Conservation (phyloP, 2,329 filamentous ascomycete species). For the Fusarium sp. region DNA sequence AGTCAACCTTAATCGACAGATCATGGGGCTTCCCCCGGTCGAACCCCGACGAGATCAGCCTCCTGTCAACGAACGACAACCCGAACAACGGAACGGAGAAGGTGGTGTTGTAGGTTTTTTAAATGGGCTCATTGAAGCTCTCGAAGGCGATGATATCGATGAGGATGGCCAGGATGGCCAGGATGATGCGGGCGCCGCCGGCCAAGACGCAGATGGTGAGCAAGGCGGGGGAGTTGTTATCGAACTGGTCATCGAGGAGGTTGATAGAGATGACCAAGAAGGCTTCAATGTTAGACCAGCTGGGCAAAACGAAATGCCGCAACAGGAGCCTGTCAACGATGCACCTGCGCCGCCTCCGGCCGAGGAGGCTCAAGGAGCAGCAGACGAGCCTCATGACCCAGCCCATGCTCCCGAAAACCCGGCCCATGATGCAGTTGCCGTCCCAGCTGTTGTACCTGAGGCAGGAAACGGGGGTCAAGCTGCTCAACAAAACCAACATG, state of each 20-base stretch:
- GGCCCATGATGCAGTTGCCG: neutral
- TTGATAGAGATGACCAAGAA: slow-evolving; percentile 58
- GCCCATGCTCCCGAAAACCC: slow-evolving; percentile 1
- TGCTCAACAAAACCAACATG: slow-evolving; percentile 42
- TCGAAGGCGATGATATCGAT: slow-evolving; percentile 51
- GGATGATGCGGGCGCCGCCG: slow-evolving; percentile 34
- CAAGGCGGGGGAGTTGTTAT: slow-evolving; percentile 49
- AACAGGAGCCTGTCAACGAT: slow-evolving; percentile 5
- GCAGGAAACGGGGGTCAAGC: slow-evolving; percentile 8
- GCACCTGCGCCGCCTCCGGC: neutral
- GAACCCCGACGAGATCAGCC: slow-evolving; percentile 42
- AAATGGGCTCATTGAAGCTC: slow-evolving; percentile 52
- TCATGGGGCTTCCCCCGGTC: slow-evolving; percentile 55
- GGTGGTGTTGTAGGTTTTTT: slow-evolving; percentile 53
- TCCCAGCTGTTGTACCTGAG: neutral
- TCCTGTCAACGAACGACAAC: slow-evolving; percentile 26
- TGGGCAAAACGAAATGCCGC: slow-evolving; percentile 25
- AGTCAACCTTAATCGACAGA: slow-evolving; percentile 59
- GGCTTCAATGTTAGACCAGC: slow-evolving; percentile 40
- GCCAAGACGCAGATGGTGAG: slow-evolving; percentile 34
- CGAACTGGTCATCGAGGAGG: slow-evolving; percentile 51
- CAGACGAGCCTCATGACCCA: neutral
- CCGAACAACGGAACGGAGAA: slow-evolving; percentile 40
- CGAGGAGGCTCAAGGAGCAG: slow-evolving; percentile 3
- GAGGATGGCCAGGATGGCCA: slow-evolving; percentile 43